Evolutionary conservation across 2,329 filamentous ascomycete species (phyloP), one percentile per base, ranked within the genome.

Genomic region (Paracoccidioides brasiliensis): DNA sequence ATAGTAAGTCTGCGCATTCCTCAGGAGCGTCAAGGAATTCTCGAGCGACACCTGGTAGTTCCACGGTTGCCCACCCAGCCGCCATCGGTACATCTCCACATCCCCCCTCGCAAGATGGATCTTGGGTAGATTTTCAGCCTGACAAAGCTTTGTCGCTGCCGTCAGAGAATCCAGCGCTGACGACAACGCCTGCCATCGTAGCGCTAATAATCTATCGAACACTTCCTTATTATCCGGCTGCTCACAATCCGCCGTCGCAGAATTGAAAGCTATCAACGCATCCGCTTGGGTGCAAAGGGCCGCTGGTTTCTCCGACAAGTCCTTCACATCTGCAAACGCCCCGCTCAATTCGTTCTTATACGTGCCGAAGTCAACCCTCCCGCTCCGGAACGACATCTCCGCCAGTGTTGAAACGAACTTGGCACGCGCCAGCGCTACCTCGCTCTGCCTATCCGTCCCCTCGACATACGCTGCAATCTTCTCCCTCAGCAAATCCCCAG

Each of bases 1-100:
- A 61, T 80, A 83, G 62, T 79, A 82, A 4, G 76, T 79, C 58
- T 77, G 75, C 1, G 80, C 78, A 60, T 83, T 83, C 55, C 74
- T 75, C 41, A 80, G 63, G 10, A 82, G 66, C 2, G 73, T 76
- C 5, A 67, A 60, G 3, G 67, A 69, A 61, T 78, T 76, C 50
- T 73, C 72, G 32, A 68, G 64, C 4, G 76, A 72, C 50, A 73
- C 61, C 4, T 67, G 62, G 52, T 76, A 70, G 30, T 70, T 67
- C 62, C 65, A 72, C 1, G 77, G 74, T 2, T 73, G 61, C 41
- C 71, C 66, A 5, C 77, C 76, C 33, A 83, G 65, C 42, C 75
- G 74, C 66, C 75, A 76, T 40, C 80, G 74, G 37, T 76, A 68
- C 59, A 83, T 69, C 57, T 82, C 81, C 14, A 72, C 70, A 60